Evolutionary conservation across 148 eudicot genomes (phyloP).

Genomic region (Suaeda aralocaspica): DNA sequence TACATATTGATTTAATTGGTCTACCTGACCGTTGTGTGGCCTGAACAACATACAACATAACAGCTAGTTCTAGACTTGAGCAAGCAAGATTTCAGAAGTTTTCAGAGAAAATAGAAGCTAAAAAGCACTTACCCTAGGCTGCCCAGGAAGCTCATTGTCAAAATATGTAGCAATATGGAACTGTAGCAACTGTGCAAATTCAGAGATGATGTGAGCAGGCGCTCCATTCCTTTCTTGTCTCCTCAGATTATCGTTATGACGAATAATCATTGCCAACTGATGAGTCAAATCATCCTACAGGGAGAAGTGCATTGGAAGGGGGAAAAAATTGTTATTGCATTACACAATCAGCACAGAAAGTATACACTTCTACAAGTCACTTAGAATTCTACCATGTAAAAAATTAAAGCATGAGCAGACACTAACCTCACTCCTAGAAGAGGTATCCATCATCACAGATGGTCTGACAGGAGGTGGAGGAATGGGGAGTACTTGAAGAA

Average conservation of each 20-base stretch:
- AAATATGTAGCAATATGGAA: constrained; percentile 97
- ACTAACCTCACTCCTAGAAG: constrained; percentile 70
- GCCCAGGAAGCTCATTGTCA: constrained; percentile 98
- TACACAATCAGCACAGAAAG: background rate
- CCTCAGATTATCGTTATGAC: constrained; percentile 88
- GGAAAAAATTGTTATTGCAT: background rate
- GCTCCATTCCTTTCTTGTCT: constrained; percentile 98
- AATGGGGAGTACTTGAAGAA: constrained; percentile 75
- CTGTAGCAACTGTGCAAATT: constrained; percentile 91
- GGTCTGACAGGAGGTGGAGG: constrained; percentile 83
- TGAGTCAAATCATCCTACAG: constrained; percentile 96
- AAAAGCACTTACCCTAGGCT: constrained; percentile 68
- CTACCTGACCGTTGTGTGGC: constrained; percentile 98
- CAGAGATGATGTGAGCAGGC: constrained; percentile 96
- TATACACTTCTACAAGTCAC: background rate
- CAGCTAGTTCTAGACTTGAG: background rate
- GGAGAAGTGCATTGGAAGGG: constrained; percentile 2
- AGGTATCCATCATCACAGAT: constrained; percentile 80
- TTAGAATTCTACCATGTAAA: background rate
- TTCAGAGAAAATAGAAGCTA: background rate
- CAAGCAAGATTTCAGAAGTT: background rate
- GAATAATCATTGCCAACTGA: constrained; percentile 95
- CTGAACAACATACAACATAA: constrained; percentile 30
- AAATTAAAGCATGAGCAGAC: constrained; percentile 18
- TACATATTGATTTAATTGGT: constrained; percentile 96